phyloP scores from a whole-genome alignment of 225 moss, liverwort and hornwort species.

The Thuidium tamariscinum region DNA sequence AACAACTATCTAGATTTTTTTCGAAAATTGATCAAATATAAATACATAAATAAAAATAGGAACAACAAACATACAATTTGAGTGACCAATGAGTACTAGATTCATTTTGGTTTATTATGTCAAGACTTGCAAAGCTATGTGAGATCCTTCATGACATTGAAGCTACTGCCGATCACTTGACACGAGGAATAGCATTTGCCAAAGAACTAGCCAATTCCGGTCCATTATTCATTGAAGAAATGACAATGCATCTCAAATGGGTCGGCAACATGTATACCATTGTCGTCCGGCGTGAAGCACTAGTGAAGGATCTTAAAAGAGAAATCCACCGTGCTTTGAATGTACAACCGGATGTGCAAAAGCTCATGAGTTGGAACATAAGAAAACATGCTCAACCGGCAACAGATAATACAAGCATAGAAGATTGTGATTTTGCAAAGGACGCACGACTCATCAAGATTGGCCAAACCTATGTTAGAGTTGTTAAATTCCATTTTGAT shows the following conservation, averaged over 20 bases:
- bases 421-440: conserved; percentile 21
- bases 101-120: not conserved
- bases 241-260: conserved; percentile 52
- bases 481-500: conserved; percentile 26
- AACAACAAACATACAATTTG: not conserved
- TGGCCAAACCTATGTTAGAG: conserved; percentile 21
- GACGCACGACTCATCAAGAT: conserved; percentile 25
- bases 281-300: not conserved
- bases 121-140: conserved; percentile 28
- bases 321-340: conserved; percentile 9
- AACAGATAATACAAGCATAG: conserved; percentile 14
- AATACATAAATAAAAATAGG: not conserved
- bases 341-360: conserved; percentile 30
- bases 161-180: conserved; percentile 1
- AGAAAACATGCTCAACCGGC: conserved; percentile 17
- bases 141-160: conserved; percentile 36
- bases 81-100: not conserved
- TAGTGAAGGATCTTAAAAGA: conserved; percentile 18
- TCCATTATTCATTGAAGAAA: conserved; percentile 6
- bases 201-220: conserved; percentile 7
- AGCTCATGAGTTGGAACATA: conserved; percentile 35
- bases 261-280: conserved; percentile 39
- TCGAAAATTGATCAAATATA: not conserved
- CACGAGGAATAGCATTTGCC: conserved; percentile 10
- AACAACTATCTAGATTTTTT: not conserved